phyloP scores from a whole-genome alignment of 2,329 filamentous ascomycete species.

The Intubia oerlemansii region DNA sequence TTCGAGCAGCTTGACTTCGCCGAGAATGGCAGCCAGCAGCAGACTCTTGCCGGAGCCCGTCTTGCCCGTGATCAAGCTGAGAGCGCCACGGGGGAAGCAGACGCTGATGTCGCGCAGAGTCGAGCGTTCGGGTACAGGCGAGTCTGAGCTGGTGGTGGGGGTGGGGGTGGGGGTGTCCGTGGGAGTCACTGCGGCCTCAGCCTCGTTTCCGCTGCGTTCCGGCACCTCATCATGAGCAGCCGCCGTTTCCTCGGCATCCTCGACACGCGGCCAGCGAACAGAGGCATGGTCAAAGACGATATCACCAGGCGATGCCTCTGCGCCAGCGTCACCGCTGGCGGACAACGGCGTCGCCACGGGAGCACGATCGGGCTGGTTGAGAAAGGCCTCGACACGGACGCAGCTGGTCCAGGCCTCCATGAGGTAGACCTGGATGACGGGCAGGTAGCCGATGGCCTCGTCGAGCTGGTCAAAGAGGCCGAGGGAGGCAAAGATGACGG shows the following conservation, averaged over 20 bases:
- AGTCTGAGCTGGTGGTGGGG: no score
- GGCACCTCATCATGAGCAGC: no score
- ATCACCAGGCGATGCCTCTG: conserved; percentile 9
- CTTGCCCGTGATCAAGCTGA: conserved; percentile 17
- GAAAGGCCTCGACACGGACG: conserved; percentile 14
- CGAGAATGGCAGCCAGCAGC: conserved; percentile 17
- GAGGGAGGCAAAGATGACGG: conserved; percentile 16
- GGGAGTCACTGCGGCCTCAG: no score
- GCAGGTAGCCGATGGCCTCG: conserved; percentile 13
- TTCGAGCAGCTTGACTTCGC: conserved; percentile 17
- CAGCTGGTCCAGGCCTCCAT: conserved; percentile 17
- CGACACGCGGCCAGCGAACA: conserved; percentile 14
- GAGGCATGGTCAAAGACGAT: conserved; percentile 13
- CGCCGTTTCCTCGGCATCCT: no score
- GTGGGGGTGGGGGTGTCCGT: no score
- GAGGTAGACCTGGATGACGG: conserved; percentile 14
- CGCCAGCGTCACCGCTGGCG: no score
- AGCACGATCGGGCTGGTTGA: conserved; percentile 13
- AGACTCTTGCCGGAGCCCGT: conserved; percentile 19
- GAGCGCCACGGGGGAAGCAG: conserved; percentile 13
- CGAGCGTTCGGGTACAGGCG: no score
- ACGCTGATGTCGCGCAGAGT: conserved; percentile 14
- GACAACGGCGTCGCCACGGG: conserved; percentile 9
- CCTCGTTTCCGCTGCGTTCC: no score
- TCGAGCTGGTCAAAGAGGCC: conserved; percentile 16